Percentiles rank a stretch among this genome's conserved stretches.
Conservation (phyloP, 805 yeast genomes). For the Ogataea ganodermae region DNA sequence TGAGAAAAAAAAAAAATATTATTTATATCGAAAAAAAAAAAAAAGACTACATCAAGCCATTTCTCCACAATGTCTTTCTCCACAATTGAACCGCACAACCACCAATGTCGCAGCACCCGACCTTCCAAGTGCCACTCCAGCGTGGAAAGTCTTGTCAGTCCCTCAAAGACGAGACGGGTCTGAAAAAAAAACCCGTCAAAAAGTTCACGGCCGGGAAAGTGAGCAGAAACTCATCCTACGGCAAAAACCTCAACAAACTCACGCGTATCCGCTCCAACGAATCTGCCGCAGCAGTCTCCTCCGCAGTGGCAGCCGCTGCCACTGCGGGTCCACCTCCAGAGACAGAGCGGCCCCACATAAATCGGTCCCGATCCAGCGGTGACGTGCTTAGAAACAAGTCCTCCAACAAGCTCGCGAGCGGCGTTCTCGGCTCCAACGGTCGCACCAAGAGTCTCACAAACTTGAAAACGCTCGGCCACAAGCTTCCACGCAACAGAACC, state of each 20-base stretch:
- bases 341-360: constrained; percentile 26
- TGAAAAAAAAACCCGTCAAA: constrained; percentile 32
- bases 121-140: constrained; percentile 13
- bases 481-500: constrained; percentile 21
- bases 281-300: constrained; percentile 11
- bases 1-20: neutral
- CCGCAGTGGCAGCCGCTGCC: neutral
- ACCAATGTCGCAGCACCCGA: constrained; percentile 17
- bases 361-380: constrained; percentile 30
- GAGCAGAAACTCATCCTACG: constrained; percentile 38
- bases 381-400: constrained; percentile 26
- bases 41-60: neutral
- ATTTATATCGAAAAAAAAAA: neutral
- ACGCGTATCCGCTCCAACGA: constrained; percentile 35
- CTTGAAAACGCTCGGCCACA: constrained; percentile 26
- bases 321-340: constrained; percentile 6
- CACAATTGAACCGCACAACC: too few relatives aligned
- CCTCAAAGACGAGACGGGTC: constrained; percentile 26
- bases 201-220: constrained; percentile 38
- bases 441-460: constrained; percentile 32
- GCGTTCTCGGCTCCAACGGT: constrained; percentile 5
- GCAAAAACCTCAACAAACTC: constrained; percentile 36
- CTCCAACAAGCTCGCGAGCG: constrained; percentile 17
- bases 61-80: too few relatives aligned
- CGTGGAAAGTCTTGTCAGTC: constrained; percentile 33